phyloP scores from a whole-genome alignment of 2,329 filamentous ascomycete genomes.

The Claviceps monticola region DNA sequence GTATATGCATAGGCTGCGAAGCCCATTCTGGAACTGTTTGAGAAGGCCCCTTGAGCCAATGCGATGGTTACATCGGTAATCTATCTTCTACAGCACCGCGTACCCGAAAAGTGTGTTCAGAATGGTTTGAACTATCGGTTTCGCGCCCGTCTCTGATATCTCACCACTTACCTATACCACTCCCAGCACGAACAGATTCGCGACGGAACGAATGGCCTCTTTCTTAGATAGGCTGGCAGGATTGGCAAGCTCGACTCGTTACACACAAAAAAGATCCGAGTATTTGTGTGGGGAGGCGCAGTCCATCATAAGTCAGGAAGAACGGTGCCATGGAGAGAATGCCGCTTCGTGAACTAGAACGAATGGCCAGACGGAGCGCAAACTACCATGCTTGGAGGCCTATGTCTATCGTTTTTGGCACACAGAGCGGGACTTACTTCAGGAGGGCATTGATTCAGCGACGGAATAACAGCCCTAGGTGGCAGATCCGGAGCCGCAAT shows the following conservation, averaged over 20 bases:
- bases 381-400: not conserved
- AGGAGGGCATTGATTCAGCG: not conserved
- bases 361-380: not conserved
- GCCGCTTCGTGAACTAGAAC: not conserved
- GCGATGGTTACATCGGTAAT: not conserved
- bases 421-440: not conserved
- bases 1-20: conserved; percentile 54
- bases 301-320: not conserved
- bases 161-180: not conserved
- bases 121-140: not conserved
- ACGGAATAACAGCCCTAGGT: not conserved
- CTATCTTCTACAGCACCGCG: too few relatives aligned
- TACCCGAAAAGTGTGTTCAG: not conserved
- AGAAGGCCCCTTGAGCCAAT: conserved; percentile 45
- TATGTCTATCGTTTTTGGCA: not conserved
- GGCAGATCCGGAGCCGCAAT: not conserved
- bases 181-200: not conserved
- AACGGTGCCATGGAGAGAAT: not conserved
- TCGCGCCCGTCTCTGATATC: not conserved
- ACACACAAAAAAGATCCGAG: not conserved
- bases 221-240: too few relatives aligned
- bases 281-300: not conserved
- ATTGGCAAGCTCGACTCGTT: not conserved
- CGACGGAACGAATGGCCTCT: not conserved
- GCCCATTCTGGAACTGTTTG: conserved; percentile 75